Conservation (phyloP, 176 grass and related monocot genomes). For the Poa annua region DNA sequence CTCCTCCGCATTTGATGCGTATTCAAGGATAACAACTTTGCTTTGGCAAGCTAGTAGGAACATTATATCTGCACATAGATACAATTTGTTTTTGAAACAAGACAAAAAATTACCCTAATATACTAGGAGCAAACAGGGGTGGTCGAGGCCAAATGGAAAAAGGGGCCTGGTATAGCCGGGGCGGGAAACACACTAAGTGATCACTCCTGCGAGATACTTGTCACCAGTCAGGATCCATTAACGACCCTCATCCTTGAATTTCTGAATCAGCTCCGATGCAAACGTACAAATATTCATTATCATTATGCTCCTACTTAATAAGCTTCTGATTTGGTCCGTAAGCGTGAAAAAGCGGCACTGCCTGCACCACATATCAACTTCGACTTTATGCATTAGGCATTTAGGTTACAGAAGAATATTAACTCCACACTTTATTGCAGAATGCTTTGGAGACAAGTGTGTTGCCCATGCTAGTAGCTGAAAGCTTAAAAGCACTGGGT, state of each 20-base stretch:
- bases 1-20: background rate
- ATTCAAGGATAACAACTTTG: background rate
- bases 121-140: too few relatives aligned
- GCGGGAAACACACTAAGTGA: too few relatives aligned
- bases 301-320: constrained; percentile 16
- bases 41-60: background rate
- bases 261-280: background rate
- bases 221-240: too few relatives aligned
- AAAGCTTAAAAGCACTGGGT: constrained; percentile 94
- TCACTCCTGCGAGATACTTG: too few relatives aligned
- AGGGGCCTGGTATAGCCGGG: too few relatives aligned
- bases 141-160: too few relatives aligned
- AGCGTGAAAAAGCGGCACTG: constrained; percentile 5
- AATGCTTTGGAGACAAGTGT: constrained; percentile 71
- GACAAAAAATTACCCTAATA: too few relatives aligned
- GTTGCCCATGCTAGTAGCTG: constrained; percentile 78
- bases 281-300: background rate
- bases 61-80: constrained; percentile 19
- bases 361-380: constrained; percentile 12
- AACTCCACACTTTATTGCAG: constrained; percentile 46
- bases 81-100: too few relatives aligned
- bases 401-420: constrained; percentile 22
- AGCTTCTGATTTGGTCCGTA: background rate
- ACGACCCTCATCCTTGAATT: too few relatives aligned
- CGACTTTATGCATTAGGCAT: constrained; percentile 11